Percentiles rank a stretch among this genome's conserved stretches.
Evolutionary conservation across 2,329 filamentous ascomycete species (phyloP).

Genomic region (Penicillium sp.): DNA sequence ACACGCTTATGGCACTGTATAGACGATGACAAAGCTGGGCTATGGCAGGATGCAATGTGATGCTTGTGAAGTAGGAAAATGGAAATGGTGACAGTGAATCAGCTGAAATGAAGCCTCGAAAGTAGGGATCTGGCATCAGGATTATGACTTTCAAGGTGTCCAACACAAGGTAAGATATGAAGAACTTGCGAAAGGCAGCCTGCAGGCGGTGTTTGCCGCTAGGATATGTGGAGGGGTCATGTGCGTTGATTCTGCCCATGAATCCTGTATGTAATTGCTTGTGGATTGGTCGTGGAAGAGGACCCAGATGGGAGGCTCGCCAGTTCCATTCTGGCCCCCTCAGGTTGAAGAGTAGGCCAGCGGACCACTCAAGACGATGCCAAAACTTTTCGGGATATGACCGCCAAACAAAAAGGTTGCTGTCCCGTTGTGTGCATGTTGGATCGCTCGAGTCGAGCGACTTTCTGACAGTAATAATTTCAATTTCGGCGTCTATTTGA

Average conservation of each 20-base stretch:
- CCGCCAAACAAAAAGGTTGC: constrained; percentile 50
- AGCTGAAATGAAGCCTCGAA: constrained; percentile 56
- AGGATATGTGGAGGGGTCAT: constrained; percentile 32
- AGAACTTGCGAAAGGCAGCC: constrained; percentile 46
- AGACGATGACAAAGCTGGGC: constrained; percentile 57
- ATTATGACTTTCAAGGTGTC: constrained; percentile 66
- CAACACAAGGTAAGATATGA: constrained; percentile 62
- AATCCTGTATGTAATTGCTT: constrained; percentile 22
- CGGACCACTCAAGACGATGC: constrained; percentile 57
- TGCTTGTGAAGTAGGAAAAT: constrained; percentile 39
- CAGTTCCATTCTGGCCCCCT: constrained; percentile 61
- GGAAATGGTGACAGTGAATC: constrained; percentile 44
- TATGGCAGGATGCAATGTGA: constrained; percentile 43
- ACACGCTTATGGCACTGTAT: constrained; percentile 56
- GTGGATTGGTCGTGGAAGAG: constrained; percentile 30
- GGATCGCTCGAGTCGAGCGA: neutral
- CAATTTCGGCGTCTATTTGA: neutral
- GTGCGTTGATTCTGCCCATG: constrained; percentile 12
- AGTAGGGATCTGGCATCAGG: constrained; percentile 75
- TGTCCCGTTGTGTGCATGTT: neutral
- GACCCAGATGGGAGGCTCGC: constrained; percentile 48
- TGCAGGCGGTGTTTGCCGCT: constrained; percentile 49
- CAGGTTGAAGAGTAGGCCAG: constrained; percentile 57
- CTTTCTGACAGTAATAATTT: neutral
- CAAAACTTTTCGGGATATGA: constrained; percentile 49